Evolutionary conservation across 331 rosid species (phyloP), one percentile per base, ranked within the genome.

Genomic region (Stylosanthes scabra): DNA sequence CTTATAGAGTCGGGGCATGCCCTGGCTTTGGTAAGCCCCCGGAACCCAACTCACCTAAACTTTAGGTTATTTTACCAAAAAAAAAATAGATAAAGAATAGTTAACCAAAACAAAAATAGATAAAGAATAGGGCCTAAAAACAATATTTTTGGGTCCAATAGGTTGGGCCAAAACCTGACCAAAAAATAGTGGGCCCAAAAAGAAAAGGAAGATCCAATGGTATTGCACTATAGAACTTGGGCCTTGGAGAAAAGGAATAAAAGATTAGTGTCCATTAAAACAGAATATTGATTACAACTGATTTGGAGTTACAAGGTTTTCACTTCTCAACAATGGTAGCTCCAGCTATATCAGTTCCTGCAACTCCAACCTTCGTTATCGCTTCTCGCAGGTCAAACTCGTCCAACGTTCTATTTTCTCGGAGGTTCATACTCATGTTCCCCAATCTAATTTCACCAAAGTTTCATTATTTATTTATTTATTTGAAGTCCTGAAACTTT

Each of bases 291-390:
- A 39, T 62, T 3, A n/a, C 44, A 37, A 0, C 34, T 11, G 70
- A 41, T 74, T 66, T 46, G 3, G 25, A 47, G 55, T 47, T 25
- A 20, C 81, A 54, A 4, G n/a, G n/a, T n/a, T n/a, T n/a, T n/a
- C n/a, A n/a, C n/a, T 42, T 27, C 70, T 28, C 76, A 66, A 13
- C 77, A 66, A 89, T 92, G 96, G 91, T 51, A 71, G 86, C 90
- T 70, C 77, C 87, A 60, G 76, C 87, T 5, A 65, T 88, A 63
- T 82, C 94, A 20, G 74, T 84, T 6, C 79, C 91, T 25, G 78
- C 88, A 45, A 79, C 84, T 44, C 74, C 88, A 34, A 83, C 76
- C 84, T 89, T 89, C 83, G 77, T 93, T 7, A 55, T 87, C 63
- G 75, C 88, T 77, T 86, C 89, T 85, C 72, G 80, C 75, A 40